Evolutionary conservation across 345 rosid species (phyloP).

Genomic region (Populus pruinosa): DNA sequence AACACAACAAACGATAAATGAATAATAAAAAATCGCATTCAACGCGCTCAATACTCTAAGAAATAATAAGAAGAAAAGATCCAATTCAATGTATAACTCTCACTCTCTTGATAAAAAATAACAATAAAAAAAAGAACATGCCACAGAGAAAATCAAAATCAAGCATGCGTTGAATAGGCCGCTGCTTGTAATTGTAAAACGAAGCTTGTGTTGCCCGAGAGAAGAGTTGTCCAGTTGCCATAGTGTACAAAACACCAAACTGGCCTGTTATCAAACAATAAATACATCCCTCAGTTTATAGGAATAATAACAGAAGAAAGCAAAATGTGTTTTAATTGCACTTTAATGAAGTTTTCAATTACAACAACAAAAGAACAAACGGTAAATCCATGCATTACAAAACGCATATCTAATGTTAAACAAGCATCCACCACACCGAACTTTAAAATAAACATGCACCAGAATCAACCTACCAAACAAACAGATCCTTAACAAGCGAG

Average conservation of each 20-base stretch:
- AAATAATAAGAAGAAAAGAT: too few relatives aligned
- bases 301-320: background rate
- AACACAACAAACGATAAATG: background rate
- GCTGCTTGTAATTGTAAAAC: constrained; percentile 94
- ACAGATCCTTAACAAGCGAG: background rate
- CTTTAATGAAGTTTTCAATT: background rate
- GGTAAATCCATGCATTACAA: background rate
- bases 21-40: background rate
- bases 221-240: constrained; percentile 96
- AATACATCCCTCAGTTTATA: background rate
- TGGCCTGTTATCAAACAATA: constrained; percentile 38
- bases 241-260: constrained; percentile 29
- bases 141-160: constrained; percentile 98
- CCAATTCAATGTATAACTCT: too few relatives aligned
- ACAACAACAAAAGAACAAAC: too few relatives aligned
- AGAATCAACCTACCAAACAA: background rate
- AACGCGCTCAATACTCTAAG: background rate
- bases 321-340: background rate
- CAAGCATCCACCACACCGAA: background rate
- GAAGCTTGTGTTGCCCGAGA: constrained; percentile 81
- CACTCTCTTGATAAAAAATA: too few relatives aligned
- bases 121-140: constrained; percentile 8
- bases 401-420: background rate
- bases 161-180: constrained; percentile 97
- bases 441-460: background rate